A percentile compares a stretch with the other conserved stretches of the same genome.
Conservation (phyloP, 2,329 filamentous ascomycete species). For the Biscogniauxia sp. region DNA sequence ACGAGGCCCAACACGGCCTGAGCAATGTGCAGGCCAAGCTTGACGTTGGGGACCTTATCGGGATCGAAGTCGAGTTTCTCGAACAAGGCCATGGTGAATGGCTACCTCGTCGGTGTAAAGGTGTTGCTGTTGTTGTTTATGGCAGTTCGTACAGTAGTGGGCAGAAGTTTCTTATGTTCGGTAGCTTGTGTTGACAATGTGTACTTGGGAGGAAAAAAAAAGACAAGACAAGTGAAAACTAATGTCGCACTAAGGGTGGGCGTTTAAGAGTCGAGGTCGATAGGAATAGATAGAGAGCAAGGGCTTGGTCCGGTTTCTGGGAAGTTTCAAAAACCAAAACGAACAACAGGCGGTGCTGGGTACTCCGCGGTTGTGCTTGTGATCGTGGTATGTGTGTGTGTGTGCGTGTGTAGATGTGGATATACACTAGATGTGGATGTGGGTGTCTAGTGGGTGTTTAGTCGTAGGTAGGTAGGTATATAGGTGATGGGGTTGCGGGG, state of each 20-base stretch:
- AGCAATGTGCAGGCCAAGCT: slow-evolving; percentile 55
- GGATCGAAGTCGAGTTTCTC: slow-evolving; percentile 52
- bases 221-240: not conserved
- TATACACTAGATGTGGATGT: no score
- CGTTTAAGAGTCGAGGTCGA: not conserved
- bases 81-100: slow-evolving; percentile 36
- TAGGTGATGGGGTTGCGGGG: not conserved
- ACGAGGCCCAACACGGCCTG: slow-evolving; percentile 56
- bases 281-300: not conserved
- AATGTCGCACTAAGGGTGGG: slow-evolving; percentile 1
- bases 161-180: slow-evolving; percentile 6
- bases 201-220: slow-evolving; percentile 1
- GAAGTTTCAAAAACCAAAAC: slow-evolving; percentile 3
- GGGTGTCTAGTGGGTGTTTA: not conserved
- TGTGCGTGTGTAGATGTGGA: no score
- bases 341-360: not conserved
- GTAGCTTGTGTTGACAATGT: slow-evolving; percentile 5
- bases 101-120: not conserved
- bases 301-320: slow-evolving; percentile 3
- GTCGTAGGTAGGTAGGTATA: no score
- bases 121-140: not conserved
- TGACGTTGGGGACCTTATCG: slow-evolving; percentile 53
- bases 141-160: slow-evolving; percentile 5
- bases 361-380: not conserved
- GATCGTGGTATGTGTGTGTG: not conserved